Conservation (phyloP, 2,329 filamentous ascomycete genomes). For the Clonostachys chloroleuca region DNA sequence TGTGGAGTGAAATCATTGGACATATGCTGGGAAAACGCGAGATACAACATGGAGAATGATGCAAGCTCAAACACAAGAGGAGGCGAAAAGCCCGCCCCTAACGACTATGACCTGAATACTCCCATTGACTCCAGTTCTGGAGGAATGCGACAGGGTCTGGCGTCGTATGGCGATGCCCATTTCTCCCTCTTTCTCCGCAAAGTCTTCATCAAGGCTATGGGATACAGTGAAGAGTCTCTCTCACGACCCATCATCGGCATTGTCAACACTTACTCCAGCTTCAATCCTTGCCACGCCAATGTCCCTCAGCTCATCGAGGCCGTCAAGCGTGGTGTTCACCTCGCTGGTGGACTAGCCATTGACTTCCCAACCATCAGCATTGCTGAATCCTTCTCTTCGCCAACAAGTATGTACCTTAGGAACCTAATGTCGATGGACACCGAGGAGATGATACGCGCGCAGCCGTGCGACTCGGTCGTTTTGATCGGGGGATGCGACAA, state of each 20-base stretch:
- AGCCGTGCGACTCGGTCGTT: conserved; percentile 65
- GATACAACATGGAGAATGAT: too few relatives aligned
- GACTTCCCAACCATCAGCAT: conserved; percentile 73
- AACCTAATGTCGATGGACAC: conserved; percentile 80
- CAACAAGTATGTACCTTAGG: conserved; percentile 71
- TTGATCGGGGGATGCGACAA: conserved; percentile 73
- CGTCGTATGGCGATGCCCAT: conserved; percentile 69
- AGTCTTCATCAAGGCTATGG: conserved; percentile 73
- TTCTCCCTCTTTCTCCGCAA: conserved; percentile 73
- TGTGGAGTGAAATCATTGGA: too few relatives aligned
- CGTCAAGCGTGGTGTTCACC: conserved; percentile 62
- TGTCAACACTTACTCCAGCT: conserved; percentile 67
- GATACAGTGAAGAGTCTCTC: conserved; percentile 68
- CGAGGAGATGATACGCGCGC: conserved; percentile 71
- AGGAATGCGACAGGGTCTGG: conserved; percentile 60
- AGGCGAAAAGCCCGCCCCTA: neutral
- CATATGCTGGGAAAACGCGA: too few relatives aligned
- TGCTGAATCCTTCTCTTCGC: conserved; percentile 64
- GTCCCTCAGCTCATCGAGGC: conserved; percentile 69
- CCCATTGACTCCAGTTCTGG: conserved; percentile 40
- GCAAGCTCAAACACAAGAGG: too few relatives aligned
- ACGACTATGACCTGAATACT: conserved; percentile 57
- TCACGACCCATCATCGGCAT: conserved; percentile 70
- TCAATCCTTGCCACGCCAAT: conserved; percentile 74
- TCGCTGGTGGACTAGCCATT: conserved; percentile 62